A percentile compares a stretch with the other conserved stretches of the same genome.
These are phyloP conservation scores for Hanseniaspora mollemarum DNA, from an alignment of 805 yeast genomes.

Conservation along the genomic window DNA sequence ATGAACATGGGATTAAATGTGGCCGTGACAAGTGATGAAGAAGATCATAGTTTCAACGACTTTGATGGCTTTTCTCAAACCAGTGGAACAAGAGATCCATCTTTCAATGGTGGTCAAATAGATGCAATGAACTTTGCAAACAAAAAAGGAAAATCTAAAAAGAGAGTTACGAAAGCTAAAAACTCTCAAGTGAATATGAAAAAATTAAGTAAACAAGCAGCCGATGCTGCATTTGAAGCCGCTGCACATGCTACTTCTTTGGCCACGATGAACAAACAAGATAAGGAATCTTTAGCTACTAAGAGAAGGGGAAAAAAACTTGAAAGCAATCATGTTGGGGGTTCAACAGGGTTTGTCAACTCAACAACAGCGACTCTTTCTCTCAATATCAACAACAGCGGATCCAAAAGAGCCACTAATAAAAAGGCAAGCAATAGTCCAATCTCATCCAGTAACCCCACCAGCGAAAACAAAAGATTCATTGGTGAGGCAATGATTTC, in stretches of 20 bases:
- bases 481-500: conserved; percentile 12
- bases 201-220: conserved; percentile 3
- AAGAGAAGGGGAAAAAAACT: conserved; percentile 15
- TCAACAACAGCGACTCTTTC: neutral
- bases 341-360: neutral
- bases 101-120: neutral
- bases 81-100: neutral
- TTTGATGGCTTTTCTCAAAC: conserved; percentile 9
- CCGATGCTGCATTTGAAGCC: conserved; percentile 16
- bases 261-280: conserved; percentile 14
- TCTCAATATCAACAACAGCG: neutral
- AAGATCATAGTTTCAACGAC: conserved; percentile 8
- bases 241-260: conserved; percentile 15
- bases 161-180: neutral
- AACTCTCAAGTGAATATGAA: neutral
- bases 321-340: neutral
- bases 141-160: conserved; percentile 1
- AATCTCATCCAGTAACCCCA: neutral
- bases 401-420: neutral
- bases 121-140: neutral
- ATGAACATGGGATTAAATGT: conserved; percentile 15
- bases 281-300: conserved; percentile 13
- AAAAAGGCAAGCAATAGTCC: neutral
- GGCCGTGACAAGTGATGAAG: conserved; percentile 15
- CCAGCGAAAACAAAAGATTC: conserved; percentile 9